A percentile compares a stretch with the other conserved stretches of the same genome.
phyloP scores from a whole-genome alignment of 2,329 filamentous ascomycete genomes.

The Apiospora aurea region DNA sequence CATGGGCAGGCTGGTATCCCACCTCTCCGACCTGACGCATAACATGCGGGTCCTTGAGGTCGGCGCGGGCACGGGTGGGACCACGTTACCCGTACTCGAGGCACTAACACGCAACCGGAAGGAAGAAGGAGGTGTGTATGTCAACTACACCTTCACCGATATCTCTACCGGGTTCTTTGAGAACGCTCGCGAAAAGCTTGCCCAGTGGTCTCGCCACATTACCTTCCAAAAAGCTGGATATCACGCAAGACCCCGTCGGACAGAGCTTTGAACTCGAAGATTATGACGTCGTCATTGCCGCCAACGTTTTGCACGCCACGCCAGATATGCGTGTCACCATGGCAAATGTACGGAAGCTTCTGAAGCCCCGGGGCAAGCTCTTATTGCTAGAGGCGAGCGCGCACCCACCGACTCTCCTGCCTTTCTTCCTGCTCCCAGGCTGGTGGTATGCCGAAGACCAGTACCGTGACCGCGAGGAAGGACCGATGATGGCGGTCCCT shows the following conservation, averaged over 20 bases:
- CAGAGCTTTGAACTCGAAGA: constrained; percentile 34
- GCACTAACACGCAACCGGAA: constrained; percentile 38
- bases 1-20: constrained; percentile 22
- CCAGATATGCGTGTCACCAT: constrained; percentile 30
- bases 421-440: constrained; percentile 23
- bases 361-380: constrained; percentile 34
- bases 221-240: constrained; percentile 21
- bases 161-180: constrained; percentile 49
- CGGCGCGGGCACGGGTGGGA: constrained; percentile 32
- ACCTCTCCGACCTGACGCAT: constrained; percentile 30
- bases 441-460: constrained; percentile 25
- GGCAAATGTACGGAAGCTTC: constrained; percentile 30
- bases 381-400: constrained; percentile 27
- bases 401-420: background rate
- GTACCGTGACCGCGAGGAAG: constrained; percentile 11
- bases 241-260: background rate
- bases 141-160: constrained; percentile 50
- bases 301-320: constrained; percentile 38
- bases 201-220: constrained; percentile 4
- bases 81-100: constrained; percentile 28
- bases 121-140: constrained; percentile 23
- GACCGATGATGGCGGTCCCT: constrained; percentile 6
- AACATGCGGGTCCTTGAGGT: constrained; percentile 30
- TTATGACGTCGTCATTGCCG: constrained; percentile 29
- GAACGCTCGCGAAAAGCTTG: constrained; percentile 36